Base-by-base conservation (phyloP, 2,329 filamentous ascomycete genomes). In the Bretziella fagacearum region DNA sequence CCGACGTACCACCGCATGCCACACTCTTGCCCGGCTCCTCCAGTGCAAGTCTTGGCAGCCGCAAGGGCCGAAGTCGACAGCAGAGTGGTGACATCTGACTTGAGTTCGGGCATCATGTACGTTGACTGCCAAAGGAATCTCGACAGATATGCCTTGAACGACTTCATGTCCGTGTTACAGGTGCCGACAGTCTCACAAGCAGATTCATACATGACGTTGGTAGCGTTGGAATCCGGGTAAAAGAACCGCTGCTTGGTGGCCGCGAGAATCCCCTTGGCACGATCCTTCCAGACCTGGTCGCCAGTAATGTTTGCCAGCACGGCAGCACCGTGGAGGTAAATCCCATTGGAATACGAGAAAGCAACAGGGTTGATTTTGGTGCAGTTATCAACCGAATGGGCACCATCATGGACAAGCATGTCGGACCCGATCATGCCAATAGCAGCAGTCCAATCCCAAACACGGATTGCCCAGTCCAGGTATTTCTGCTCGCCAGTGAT, bases 401-500 rank as follows among this genome's bases (percentile, higher is more conserved):
- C 69, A 40, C 79, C 79, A 55, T 83, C 79, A 49, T 64, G 74
- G n/a, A 83, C 66, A 52, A 67, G 64, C 56, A 65, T 77, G 23
- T 66, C 53, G 7, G 59, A 47, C 52, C 73, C 69, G 52, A 84
- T 69, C 49, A 84, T 64, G 11, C 73, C 71, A 6, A 77, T 60
- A 2, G 63, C 59, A 39, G 61, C 58, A 1, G 70, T 69, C 79
- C 80, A 84, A 54, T 84, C 71, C 63, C 69, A 82, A n/a, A 75
- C 63, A 56, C 73, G 75, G 39, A 67, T 60, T 1, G 80, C 79
- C 80, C 79, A 84, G 15, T 80, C 69, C 11, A 65, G 52, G 55
- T 83, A 83, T 0, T 73, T 79, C 43, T 70, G 59, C 55, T 83
- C 79, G 13, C 74, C 75, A 0, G 79, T 83, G 51, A 74, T 77